phyloP scores from a whole-genome alignment of 2,329 filamentous ascomycete genomes.

The Aspergillus awamori region DNA sequence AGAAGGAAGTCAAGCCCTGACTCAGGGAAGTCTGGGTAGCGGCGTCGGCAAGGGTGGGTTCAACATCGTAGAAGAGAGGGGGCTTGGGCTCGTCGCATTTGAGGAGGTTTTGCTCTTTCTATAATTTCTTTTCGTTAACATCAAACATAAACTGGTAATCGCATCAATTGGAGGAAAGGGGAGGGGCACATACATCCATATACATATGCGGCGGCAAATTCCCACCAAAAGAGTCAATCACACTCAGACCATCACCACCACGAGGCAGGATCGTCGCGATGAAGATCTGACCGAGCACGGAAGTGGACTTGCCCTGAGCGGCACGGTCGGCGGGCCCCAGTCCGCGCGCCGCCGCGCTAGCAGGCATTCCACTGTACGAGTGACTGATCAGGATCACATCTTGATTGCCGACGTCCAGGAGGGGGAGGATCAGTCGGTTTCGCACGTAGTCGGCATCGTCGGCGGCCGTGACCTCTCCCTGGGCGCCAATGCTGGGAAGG shows the following conservation, averaged over 20 bases:
- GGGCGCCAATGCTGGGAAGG: conserved; percentile 7
- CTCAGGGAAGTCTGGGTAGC: not conserved
- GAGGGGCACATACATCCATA: not conserved
- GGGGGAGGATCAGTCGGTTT: not conserved
- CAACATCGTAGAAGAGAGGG: not conserved
- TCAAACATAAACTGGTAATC: too few species aligned
- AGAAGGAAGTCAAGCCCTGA: not conserved
- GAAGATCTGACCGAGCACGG: not conserved
- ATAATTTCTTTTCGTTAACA: not conserved
- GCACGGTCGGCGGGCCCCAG: conserved; percentile 4
- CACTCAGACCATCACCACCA: not conserved
- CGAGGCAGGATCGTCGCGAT: not conserved
- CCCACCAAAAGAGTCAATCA: conserved; percentile 5
- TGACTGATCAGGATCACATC: conserved; percentile 12
- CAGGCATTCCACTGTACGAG: conserved; percentile 8
- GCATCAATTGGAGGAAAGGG: too few species aligned
- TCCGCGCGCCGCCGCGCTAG: conserved; percentile 4
- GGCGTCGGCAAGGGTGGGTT: not conserved
- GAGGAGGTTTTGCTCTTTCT: not conserved
- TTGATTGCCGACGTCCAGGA: conserved; percentile 3
- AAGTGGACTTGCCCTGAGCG: conserved; percentile 1
- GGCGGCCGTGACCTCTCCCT: not conserved
- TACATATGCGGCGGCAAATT: conserved; percentile 4
- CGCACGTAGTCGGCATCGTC: conserved; percentile 10
- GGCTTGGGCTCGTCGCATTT: not conserved